phyloP scores from a whole-genome alignment of 225 moss, liverwort and hornwort genomes.

The Polytrichum commune region DNA sequence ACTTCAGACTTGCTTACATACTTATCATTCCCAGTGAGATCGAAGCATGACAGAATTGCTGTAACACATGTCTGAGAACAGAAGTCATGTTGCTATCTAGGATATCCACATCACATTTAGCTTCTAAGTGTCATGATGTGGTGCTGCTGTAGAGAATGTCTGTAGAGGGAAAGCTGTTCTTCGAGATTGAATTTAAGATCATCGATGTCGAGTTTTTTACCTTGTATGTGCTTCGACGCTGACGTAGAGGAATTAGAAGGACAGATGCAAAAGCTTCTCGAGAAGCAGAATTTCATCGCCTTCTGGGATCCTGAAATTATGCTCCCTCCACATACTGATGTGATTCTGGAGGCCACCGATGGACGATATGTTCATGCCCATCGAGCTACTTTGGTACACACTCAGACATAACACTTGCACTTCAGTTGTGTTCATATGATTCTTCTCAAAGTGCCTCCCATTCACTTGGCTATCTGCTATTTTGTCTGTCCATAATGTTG shows the following conservation, averaged over 20 bases:
- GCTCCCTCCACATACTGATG: constrained; percentile 27
- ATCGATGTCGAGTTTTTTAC: constrained; percentile 13
- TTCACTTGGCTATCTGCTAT: not conserved
- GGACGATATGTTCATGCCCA: constrained; percentile 31
- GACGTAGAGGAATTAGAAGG: constrained; percentile 27
- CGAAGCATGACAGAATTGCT: no score
- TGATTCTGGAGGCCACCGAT: constrained; percentile 15
- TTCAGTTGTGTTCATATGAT: not conserved
- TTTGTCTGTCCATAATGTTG: not conserved
- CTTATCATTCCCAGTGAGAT: no score
- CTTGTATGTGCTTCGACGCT: constrained; percentile 21
- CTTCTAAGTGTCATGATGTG: no score
- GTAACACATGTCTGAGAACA: no score
- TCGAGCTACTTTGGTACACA: constrained; percentile 22
- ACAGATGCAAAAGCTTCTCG: constrained; percentile 27
- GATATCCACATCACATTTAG: no score
- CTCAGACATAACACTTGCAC: not conserved
- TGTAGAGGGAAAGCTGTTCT: not conserved
- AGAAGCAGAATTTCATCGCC: constrained; percentile 32
- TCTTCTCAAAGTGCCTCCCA: not conserved
- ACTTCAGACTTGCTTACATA: no score
- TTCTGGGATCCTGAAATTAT: constrained; percentile 35
- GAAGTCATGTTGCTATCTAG: no score
- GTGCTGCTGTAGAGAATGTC: not conserved
- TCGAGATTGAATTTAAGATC: not conserved